phyloP scores from a whole-genome alignment of 2,329 filamentous ascomycete genomes.

The Cytospora piceae region DNA sequence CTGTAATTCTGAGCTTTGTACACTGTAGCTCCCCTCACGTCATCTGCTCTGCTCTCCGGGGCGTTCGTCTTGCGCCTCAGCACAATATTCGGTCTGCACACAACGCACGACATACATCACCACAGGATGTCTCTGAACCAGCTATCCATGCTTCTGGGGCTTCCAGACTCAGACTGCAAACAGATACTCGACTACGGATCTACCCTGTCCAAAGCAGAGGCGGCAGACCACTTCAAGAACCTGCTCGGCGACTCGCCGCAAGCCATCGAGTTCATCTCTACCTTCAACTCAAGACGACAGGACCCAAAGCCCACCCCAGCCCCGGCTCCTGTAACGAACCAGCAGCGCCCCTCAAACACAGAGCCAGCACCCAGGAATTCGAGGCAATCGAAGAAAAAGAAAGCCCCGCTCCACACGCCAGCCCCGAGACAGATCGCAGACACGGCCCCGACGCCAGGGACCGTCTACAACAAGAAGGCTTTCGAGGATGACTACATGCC shows the following conservation, averaged over 20 bases:
- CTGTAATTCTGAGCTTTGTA: background rate
- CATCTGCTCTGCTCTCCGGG: background rate
- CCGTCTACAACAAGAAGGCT: constrained; percentile 74
- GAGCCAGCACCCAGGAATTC: constrained; percentile 55
- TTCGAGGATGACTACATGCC: constrained; percentile 72
- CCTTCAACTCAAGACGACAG: constrained; percentile 72
- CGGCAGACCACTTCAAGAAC: constrained; percentile 83
- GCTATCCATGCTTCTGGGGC: constrained; percentile 77
- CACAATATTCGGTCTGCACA: background rate
- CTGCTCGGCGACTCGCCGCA: constrained; percentile 85
- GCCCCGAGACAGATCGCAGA: constrained; percentile 66
- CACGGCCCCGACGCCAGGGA: constrained; percentile 65
- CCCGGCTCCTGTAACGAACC: constrained; percentile 31
- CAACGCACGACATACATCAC: background rate
- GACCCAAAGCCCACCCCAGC: constrained; percentile 42
- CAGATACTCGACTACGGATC: constrained; percentile 84
- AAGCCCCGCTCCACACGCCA: constrained; percentile 64
- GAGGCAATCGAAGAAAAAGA: constrained; percentile 58
- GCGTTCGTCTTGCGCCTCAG: background rate
- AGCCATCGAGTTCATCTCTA: constrained; percentile 75
- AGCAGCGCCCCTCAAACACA: constrained; percentile 32
- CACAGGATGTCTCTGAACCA: constrained; percentile 62
- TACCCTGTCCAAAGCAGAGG: constrained; percentile 74
- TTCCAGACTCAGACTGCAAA: constrained; percentile 82
- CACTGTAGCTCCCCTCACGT: background rate